Evolutionary conservation across 495 filamentous ascomycete genomes (phyloP).

Genomic region (Tirmania nivea): DNA sequence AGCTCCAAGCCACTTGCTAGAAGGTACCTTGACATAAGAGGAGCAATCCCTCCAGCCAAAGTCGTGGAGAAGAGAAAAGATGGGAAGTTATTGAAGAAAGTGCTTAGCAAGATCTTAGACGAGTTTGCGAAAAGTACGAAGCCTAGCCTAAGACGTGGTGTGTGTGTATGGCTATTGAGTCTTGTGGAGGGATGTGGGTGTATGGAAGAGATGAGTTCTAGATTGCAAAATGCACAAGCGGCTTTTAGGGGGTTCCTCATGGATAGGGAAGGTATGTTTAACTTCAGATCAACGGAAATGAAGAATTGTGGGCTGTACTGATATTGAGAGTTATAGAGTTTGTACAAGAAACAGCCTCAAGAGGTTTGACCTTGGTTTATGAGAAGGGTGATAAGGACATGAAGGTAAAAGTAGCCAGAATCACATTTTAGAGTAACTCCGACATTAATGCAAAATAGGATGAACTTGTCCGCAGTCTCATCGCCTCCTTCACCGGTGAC

Average conservation of each 20-base stretch:
- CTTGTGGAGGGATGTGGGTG: slow-evolving; percentile 81
- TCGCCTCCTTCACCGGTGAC: slow-evolving; percentile 63
- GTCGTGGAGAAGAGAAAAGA: background rate
- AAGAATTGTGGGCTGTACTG: background rate
- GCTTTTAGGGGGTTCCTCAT: slow-evolving; percentile 74
- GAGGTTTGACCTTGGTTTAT: slow-evolving; percentile 75
- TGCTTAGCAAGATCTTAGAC: slow-evolving; percentile 23
- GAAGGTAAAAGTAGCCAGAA: slow-evolving; percentile 21
- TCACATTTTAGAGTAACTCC: no score
- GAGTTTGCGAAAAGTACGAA: slow-evolving; percentile 56
- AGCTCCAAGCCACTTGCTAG: slow-evolving; percentile 35
- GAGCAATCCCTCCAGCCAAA: slow-evolving; percentile 4
- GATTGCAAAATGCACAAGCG: slow-evolving; percentile 55
- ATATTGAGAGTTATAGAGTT: slow-evolving; percentile 31
- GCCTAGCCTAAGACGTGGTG: slow-evolving; percentile 67
- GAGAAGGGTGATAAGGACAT: slow-evolving; percentile 66
- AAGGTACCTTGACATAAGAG: slow-evolving; percentile 40
- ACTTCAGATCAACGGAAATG: background rate
- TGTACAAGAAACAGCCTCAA: slow-evolving; percentile 82
- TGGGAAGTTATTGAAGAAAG: slow-evolving; percentile 2
- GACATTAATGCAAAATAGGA: slow-evolving; percentile 20
- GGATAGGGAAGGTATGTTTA: slow-evolving; percentile 40
- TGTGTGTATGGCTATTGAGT: slow-evolving; percentile 79
- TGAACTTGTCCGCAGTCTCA: slow-evolving; percentile 64
- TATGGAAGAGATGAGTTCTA: slow-evolving; percentile 41